Conservation (phyloP, 106 monocot genomes). For the Hemerocallis citrina region DNA sequence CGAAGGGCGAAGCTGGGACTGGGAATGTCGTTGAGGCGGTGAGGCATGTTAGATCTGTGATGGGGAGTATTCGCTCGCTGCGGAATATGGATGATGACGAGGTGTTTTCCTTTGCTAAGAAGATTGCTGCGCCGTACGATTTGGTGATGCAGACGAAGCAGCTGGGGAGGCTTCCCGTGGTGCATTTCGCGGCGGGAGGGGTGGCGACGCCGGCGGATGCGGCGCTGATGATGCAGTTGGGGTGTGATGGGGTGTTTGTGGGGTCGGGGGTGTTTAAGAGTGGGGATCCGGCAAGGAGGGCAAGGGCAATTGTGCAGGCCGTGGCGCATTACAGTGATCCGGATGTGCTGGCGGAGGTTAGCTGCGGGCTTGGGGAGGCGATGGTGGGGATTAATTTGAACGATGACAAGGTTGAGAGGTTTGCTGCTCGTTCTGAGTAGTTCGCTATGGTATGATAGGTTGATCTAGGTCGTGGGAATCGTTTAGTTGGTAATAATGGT, state of each 20-base stretch:
- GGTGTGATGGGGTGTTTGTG: conserved; percentile 45
- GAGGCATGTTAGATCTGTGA: conserved; percentile 19
- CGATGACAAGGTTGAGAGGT: conserved; percentile 47
- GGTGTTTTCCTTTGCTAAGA: conserved; percentile 36
- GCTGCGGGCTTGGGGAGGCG: conserved; percentile 38
- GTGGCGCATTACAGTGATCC: conserved; percentile 44
- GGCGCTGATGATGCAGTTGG: conserved; percentile 51
- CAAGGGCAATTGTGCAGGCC: conserved; percentile 38
- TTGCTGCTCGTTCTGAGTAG: conserved; percentile 38
- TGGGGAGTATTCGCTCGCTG: conserved; percentile 15
- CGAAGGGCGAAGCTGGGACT: conserved; percentile 21
- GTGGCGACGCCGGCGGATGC: conserved; percentile 43
- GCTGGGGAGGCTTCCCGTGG: conserved; percentile 36
- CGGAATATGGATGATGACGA: conserved; percentile 33
- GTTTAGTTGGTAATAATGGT: too few species aligned
- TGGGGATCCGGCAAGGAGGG: conserved; percentile 32
- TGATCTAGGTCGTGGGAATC: too few species aligned
- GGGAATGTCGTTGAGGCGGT: conserved; percentile 19
- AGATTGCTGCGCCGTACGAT: conserved; percentile 39
- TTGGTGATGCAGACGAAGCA: conserved; percentile 42
- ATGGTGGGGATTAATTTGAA: conserved; percentile 48
- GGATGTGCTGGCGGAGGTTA: conserved; percentile 35
- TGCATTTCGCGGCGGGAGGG: conserved; percentile 35
- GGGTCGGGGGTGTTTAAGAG: conserved; percentile 49
- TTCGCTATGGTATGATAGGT: too few species aligned